These are phyloP conservation scores for Saccharum officinarum DNA, from an alignment of 176 grass and related monocot species.

Conservation along the genomic window DNA sequence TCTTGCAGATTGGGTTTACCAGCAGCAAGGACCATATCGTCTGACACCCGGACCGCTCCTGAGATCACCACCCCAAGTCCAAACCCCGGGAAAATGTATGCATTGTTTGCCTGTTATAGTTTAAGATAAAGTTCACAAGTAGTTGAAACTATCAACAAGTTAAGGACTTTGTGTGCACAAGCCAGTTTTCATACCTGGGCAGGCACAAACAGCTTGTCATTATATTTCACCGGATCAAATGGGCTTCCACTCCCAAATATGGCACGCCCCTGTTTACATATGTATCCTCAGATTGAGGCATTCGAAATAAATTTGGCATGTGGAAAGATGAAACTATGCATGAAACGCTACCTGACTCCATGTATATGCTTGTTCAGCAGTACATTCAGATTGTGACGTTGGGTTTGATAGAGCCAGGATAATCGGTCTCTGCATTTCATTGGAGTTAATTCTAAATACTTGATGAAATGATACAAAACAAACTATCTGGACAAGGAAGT, in stretches of 20 bases:
- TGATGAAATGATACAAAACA: background rate
- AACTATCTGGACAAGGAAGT: background rate
- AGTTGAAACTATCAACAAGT: constrained; percentile 5
- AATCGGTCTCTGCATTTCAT: constrained; percentile 71
- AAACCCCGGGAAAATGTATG: constrained; percentile 95
- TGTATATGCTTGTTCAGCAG: constrained; percentile 85
- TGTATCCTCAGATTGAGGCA: constrained; percentile 1
- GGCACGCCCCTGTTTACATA: constrained; percentile 50
- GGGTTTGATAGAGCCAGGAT: constrained; percentile 89
- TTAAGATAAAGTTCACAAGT: constrained; percentile 17
- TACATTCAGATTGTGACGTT: constrained; percentile 84
- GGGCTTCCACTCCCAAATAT: constrained; percentile 98
- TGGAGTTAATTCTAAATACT: constrained; percentile 4
- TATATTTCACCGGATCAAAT: constrained; percentile 86
- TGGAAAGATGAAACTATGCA: background rate
- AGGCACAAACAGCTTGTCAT: constrained; percentile 67
- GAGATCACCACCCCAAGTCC: constrained; percentile 86
- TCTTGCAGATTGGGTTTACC: constrained; percentile 46
- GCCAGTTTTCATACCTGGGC: constrained; percentile 55
- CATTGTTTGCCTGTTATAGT: constrained; percentile 81
- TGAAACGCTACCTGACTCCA: constrained; percentile 74
- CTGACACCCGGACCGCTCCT: constrained; percentile 68
- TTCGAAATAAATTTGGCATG: background rate
- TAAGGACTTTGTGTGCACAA: background rate
- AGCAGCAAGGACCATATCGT: constrained; percentile 90